Percentiles rank a stretch among this genome's conserved stretches.
Evolutionary conservation across 1,284 basidiomycete genomes (phyloP).

Genomic region (Cryptococcus sp.): DNA sequence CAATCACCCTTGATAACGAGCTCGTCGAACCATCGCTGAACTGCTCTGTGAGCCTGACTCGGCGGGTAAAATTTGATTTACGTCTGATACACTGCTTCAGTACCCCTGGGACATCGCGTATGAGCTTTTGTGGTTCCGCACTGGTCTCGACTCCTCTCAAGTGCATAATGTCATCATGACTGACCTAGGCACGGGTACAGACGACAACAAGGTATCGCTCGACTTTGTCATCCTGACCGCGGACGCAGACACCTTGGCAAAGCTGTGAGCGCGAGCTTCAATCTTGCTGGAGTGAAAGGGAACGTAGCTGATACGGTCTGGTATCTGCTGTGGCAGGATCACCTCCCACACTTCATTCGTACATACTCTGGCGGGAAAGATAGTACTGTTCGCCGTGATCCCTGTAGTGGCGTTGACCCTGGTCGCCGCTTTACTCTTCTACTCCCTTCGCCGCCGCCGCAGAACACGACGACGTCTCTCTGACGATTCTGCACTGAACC

Average conservation of each 20-base stretch:
- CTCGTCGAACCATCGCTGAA: conserved; percentile 28
- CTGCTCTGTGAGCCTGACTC: conserved; percentile 26
- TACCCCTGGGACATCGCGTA: conserved; percentile 31
- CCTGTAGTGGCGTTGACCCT: conserved; percentile 21
- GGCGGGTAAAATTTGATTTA: neutral
- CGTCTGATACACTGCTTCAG: conserved; percentile 17
- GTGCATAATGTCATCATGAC: conserved; percentile 31
- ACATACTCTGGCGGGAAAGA: conserved; percentile 27
- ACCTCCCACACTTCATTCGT: conserved; percentile 13
- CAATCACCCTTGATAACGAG: conserved; percentile 28
- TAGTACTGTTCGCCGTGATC: conserved; percentile 24
- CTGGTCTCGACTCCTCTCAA: conserved; percentile 21
- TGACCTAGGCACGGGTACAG: conserved; percentile 22
- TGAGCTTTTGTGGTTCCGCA: conserved; percentile 38
- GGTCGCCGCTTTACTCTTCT: conserved; percentile 7
- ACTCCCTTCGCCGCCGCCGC: conserved; percentile 12
- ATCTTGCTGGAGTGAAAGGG: neutral
- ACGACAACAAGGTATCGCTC: conserved; percentile 27
- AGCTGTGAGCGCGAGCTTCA: conserved; percentile 21
- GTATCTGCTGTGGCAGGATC: neutral
- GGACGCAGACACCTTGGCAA: conserved; percentile 15
- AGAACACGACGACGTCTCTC: conserved; percentile 2
- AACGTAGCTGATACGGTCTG: no score
- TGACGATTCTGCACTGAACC: conserved; percentile 3
- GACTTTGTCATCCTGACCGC: conserved; percentile 39